These are phyloP conservation scores for Boletus tylopilopsis DNA, from an alignment of 768 basidiomycete species.

Conservation along the genomic window DNA sequence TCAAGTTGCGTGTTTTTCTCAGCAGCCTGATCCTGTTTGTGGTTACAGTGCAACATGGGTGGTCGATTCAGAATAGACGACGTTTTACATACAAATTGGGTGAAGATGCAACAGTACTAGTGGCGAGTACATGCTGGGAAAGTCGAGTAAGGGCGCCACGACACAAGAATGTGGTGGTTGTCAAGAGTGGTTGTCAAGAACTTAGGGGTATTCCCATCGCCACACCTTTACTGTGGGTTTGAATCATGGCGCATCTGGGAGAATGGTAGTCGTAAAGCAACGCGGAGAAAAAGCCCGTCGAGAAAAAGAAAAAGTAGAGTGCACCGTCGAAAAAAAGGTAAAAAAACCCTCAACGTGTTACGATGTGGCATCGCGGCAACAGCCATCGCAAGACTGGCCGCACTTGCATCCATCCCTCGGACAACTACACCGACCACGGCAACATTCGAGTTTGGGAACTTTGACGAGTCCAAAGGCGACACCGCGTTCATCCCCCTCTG, in stretches of 20 bases:
- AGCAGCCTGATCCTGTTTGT: too few species aligned
- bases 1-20: too few species aligned
- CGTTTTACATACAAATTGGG: too few species aligned
- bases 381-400: slow-evolving; percentile 52
- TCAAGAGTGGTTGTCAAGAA: background rate
- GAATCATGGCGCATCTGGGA: background rate
- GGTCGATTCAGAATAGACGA: too few species aligned
- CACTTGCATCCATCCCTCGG: slow-evolving; percentile 53
- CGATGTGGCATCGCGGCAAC: slow-evolving; percentile 30
- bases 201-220: background rate
- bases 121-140: too few species aligned
- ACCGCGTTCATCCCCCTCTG: slow-evolving; percentile 36
- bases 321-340: background rate
- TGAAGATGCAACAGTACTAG: too few species aligned
- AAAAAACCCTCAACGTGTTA: background rate
- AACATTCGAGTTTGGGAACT: slow-evolving; percentile 66
- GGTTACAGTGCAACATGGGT: too few species aligned
- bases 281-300: background rate
- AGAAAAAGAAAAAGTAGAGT: background rate
- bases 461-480: slow-evolving; percentile 48
- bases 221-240: background rate
- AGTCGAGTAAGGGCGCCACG: too few species aligned
- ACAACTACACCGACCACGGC: slow-evolving; percentile 59
- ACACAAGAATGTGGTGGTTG: too few species aligned
- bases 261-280: background rate